Evolutionary conservation across 1,284 basidiomycete species (phyloP), one percentile per base, ranked within the genome.

Genomic region (Irpex sp.): DNA sequence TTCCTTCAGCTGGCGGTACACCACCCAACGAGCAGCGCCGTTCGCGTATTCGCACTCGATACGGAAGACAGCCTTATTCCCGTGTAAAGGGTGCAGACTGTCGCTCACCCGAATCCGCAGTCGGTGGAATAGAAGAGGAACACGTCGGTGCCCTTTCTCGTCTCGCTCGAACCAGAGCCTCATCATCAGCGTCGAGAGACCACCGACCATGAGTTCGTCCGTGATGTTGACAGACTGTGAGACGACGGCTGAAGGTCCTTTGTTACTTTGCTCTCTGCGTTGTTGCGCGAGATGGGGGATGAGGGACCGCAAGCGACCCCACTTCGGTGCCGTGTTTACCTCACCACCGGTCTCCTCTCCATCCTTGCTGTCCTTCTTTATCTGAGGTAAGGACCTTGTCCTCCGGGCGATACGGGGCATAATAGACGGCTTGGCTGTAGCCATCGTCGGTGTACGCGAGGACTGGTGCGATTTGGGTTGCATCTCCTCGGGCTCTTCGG

Each of bases 21-120:
- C 86, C 36, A 98, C 94, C 96, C 97, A 99, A 73, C 93, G 88
- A 61, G 90, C 88, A 3, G 89, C 88, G n/a, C 94, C 93, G 66
- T 97, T 95, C 1, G 94, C 96, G 71, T 99, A 98, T 75, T 97
- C 93, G 75, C 96, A 96, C 74, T 97, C 94, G 67, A 97, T 94
- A 18, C 94, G 85, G 73, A 96, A 97, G 2, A 95, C 87, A 4
- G 91, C 86, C 69, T 91, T 93, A 58, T 86, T 80, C 36, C 85
- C 83, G 68, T 92, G 84, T 65, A 91, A 78, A 3, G 93, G 90
- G 74, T 96, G 87, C 57, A 96, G 73, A 65, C 91, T 92, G 74
- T 96, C 93, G 68, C 88, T 93, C 60, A 96, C 84, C 8, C 89
- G 85, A 61, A 96, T 87, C 58, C 89, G 86, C 36, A 97, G 77